Evolutionary conservation across 192 early-diverging fungal species (phyloP).

Genomic region (Geranomyces michiganensis): DNA sequence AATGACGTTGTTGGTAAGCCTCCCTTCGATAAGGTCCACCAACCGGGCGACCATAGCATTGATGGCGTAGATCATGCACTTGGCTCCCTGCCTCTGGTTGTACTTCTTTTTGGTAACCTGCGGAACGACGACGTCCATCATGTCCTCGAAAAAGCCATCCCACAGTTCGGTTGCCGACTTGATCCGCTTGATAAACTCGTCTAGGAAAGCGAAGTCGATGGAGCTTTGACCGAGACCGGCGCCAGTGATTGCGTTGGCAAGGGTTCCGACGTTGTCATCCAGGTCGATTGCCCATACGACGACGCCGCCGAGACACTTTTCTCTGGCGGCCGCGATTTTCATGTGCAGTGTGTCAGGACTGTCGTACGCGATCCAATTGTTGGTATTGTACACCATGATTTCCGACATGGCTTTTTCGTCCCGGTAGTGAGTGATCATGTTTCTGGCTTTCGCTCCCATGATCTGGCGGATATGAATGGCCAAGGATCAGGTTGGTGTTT

Average conservation of each 20-base stretch:
- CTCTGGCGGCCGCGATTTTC: slow-evolving; percentile 2
- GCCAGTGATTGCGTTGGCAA: slow-evolving; percentile 2
- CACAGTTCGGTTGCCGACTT: neutral
- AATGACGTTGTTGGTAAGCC: neutral
- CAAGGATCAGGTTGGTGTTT: too few species aligned
- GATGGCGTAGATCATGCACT: neutral
- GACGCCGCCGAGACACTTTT: slow-evolving; percentile 9
- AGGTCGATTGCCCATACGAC: slow-evolving; percentile 7
- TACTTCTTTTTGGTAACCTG: neutral
- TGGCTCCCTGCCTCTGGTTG: neutral
- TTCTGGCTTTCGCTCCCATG: too few species aligned
- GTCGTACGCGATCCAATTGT: slow-evolving; percentile 3
- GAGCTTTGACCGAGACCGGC: slow-evolving; percentile 1
- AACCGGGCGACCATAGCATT: neutral
- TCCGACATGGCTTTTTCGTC: slow-evolving; percentile 4
- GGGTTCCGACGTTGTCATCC: neutral
- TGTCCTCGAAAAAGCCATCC: slow-evolving; percentile 7
- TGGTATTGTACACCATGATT: slow-evolving; percentile 5
- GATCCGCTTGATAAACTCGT: too few species aligned
- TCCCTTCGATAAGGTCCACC: neutral
- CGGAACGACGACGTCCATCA: slow-evolving; percentile 3
- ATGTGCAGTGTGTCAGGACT: neutral
- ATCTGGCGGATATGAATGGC: too few species aligned
- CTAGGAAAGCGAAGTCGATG: neutral
- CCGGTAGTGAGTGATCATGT: too few species aligned